phyloP scores from a whole-genome alignment of 179 eudicot genomes.

The Silene coronaria region DNA sequence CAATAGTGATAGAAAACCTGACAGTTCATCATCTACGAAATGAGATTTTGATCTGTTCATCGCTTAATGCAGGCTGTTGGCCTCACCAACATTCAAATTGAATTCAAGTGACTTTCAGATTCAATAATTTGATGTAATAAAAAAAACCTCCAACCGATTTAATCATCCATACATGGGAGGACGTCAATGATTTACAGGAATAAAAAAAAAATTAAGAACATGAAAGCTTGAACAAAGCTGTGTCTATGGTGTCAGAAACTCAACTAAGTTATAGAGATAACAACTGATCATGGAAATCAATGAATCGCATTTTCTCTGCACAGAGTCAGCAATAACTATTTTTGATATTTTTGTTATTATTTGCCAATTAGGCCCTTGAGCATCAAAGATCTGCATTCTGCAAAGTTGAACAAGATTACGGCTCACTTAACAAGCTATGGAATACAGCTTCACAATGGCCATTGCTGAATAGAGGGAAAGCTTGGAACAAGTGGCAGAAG shows the following conservation, averaged over 20 bases:
- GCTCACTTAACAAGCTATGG: background rate
- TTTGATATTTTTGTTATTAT: background rate
- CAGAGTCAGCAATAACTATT: background rate
- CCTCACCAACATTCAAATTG: background rate
- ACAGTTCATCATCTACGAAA: background rate
- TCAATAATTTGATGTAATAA: background rate
- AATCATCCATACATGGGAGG: background rate
- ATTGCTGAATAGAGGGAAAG: background rate
- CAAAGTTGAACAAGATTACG: background rate
- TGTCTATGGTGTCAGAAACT: background rate
- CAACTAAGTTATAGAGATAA: background rate
- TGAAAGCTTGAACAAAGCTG: background rate
- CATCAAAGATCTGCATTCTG: background rate
- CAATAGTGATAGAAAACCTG: background rate
- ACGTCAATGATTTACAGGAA: background rate
- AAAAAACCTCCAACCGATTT: background rate
- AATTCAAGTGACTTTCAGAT: background rate
- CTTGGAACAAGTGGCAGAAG: no score
- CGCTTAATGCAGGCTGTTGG: background rate
- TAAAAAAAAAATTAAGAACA: no score
- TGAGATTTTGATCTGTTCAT: background rate
- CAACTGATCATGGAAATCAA: background rate
- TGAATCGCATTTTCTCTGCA: background rate
- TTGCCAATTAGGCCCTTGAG: background rate
- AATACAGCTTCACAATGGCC: background rate